Percentiles rank a stretch among this genome's conserved stretches.
Conservation (phyloP, 176 grass and related monocot genomes). For the Hyparrhenia diplandra region DNA sequence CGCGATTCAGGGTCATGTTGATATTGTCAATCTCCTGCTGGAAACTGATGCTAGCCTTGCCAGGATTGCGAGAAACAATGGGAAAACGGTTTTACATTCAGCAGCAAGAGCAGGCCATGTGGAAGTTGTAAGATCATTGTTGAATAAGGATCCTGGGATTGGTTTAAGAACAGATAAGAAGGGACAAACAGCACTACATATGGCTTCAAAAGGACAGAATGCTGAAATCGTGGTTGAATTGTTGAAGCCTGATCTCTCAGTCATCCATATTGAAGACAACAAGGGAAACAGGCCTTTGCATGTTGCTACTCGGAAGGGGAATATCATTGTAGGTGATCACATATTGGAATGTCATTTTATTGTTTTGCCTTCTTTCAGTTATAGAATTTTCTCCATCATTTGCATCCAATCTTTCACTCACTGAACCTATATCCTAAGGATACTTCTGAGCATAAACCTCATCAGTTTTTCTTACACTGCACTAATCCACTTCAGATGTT, state of each 20-base stretch:
- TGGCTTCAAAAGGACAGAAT: constrained; percentile 88
- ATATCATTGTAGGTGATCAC: constrained; percentile 48
- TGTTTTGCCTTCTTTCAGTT: not conserved
- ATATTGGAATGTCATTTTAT: not conserved
- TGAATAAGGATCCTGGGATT: constrained; percentile 69
- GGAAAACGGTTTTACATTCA: constrained; percentile 83
- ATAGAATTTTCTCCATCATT: not conserved
- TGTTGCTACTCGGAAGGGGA: constrained; percentile 81
- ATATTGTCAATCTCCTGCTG: constrained; percentile 83
- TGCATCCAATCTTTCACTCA: not conserved
- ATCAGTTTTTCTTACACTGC: not conserved
- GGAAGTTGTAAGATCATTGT: constrained; percentile 65
- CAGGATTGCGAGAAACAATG: constrained; percentile 79
- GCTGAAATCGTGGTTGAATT: constrained; percentile 64
- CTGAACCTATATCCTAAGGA: not conserved
- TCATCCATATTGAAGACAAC: constrained; percentile 67
- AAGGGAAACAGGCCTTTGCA: constrained; percentile 86
- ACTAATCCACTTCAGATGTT: not conserved
- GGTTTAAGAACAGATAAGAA: constrained; percentile 86
- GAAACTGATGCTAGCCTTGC: constrained; percentile 83
- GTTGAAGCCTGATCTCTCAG: constrained; percentile 59
- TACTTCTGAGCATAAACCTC: not conserved
- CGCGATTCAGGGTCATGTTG: constrained; percentile 59
- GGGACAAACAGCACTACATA: constrained; percentile 86
- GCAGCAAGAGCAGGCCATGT: constrained; percentile 87